Conservation (phyloP, 2,329 filamentous ascomycete species). For the Epichloe sibirici region DNA sequence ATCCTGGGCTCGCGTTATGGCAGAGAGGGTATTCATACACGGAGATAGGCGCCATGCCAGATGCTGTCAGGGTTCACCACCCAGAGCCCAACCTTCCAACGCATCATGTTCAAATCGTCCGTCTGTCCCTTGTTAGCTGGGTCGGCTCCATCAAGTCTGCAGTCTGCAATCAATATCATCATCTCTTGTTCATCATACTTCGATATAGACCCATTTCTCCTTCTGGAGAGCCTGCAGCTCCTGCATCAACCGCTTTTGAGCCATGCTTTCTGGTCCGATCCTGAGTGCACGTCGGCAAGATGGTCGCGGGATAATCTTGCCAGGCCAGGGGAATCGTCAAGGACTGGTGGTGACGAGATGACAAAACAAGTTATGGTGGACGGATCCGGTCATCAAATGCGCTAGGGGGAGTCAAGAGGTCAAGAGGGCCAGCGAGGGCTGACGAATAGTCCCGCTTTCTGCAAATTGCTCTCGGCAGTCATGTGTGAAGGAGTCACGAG, state of each 20-base stretch:
- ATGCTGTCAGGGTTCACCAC: slow-evolving; percentile 85
- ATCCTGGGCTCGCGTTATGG: slow-evolving; percentile 4
- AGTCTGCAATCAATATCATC: background rate
- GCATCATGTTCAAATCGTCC: slow-evolving; percentile 70
- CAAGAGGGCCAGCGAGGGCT: background rate
- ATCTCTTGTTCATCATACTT: slow-evolving; percentile 39
- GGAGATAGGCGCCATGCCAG: slow-evolving; percentile 90
- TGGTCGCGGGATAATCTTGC: background rate
- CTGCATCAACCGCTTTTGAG: slow-evolving; percentile 71
- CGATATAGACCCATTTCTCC: slow-evolving; percentile 89
- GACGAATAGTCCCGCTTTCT: background rate
- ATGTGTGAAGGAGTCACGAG: background rate
- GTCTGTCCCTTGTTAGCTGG: slow-evolving; percentile 34
- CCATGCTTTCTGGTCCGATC: slow-evolving; percentile 21
- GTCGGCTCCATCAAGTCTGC: background rate
- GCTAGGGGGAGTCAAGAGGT: background rate
- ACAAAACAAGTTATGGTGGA: background rate
- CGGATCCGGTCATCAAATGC: background rate
- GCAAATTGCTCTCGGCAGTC: background rate
- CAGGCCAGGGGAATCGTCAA: background rate
- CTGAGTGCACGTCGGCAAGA: background rate
- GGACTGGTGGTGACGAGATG: background rate
- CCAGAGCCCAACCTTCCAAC: slow-evolving; percentile 81
- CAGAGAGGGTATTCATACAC: slow-evolving; percentile 25
- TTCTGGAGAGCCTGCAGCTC: slow-evolving; percentile 73